phyloP scores from a whole-genome alignment of 441 rosid genomes.

The Biscutella auriculata region DNA sequence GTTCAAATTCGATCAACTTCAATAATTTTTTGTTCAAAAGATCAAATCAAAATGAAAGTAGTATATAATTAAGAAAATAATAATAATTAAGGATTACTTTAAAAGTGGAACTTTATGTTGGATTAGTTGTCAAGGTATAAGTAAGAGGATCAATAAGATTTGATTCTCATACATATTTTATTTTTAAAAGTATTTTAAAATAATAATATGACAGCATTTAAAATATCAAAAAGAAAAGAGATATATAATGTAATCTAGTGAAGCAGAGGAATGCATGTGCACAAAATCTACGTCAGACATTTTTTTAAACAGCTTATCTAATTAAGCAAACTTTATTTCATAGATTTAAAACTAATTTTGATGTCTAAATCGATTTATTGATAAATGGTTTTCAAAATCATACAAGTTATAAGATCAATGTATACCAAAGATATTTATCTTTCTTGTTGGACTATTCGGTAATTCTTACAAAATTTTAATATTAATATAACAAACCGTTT shows the following conservation, averaged over 20 bases:
- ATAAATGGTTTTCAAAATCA: no score
- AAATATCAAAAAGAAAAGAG: background rate
- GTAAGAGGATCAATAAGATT: conserved; percentile 16
- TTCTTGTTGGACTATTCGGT: no score
- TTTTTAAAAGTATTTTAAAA: background rate
- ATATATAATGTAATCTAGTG: conserved; percentile 11
- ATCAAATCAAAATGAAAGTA: background rate
- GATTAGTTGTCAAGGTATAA: conserved; percentile 17
- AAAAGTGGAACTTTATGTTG: conserved; percentile 2
- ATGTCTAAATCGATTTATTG: no score
- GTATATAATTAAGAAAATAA: background rate
- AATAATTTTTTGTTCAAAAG: background rate
- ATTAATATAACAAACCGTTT: no score
- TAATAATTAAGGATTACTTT: background rate
- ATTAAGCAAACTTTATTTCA: no score
- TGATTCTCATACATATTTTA: conserved; percentile 4
- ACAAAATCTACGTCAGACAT: conserved; percentile 15
- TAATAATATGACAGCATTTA: background rate
- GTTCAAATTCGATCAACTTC: background rate
- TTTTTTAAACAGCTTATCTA: no score
- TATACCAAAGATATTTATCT: no score
- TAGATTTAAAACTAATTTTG: no score
- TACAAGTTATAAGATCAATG: no score
- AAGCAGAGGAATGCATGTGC: conserved; percentile 18
- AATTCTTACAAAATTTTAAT: no score